A percentile compares a stretch with the other conserved stretches of the same genome.
phyloP scores from a whole-genome alignment of 2,329 filamentous ascomycete genomes.

The Fusarium globosum region DNA sequence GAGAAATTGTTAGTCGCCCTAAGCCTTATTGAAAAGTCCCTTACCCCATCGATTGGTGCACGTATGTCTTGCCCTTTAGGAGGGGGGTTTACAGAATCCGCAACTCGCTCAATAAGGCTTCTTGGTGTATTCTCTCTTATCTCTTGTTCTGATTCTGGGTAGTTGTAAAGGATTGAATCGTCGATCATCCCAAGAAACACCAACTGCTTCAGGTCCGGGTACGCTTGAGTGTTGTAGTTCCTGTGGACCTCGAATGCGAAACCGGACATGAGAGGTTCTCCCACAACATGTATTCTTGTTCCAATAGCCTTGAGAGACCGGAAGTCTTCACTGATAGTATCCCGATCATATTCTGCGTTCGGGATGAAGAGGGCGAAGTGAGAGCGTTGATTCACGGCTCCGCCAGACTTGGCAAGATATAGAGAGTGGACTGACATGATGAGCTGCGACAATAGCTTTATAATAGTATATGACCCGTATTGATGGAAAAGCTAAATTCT shows the following conservation, averaged over 20 bases:
- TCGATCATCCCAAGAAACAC: neutral
- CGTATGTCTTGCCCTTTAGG: neutral
- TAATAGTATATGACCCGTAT: fast-evolving
- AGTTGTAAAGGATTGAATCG: fast-evolving
- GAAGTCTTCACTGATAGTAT: neutral
- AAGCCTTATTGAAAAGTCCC: too few species aligned
- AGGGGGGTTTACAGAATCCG: fast-evolving
- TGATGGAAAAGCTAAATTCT: neutral
- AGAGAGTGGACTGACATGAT: fast-evolving
- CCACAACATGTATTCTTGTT: fast-evolving
- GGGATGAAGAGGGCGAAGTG: neutral
- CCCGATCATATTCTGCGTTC: neutral
- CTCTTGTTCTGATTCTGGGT: fast-evolving
- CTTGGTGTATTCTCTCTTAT: neutral
- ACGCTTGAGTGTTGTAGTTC: neutral
- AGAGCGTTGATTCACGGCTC: neutral
- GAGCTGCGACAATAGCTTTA: fast-evolving
- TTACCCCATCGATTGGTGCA: neutral
- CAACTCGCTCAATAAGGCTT: neutral
- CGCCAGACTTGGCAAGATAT: neutral
- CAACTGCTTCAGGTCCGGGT: fast-evolving
- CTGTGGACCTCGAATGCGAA: neutral
- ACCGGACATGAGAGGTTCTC: neutral
- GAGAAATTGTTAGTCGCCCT: too few species aligned
- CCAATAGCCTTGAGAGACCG: neutral